Evolutionary conservation across 352 stramenopile genomes (phyloP).

Genomic region (Globisporangium uncinulatum): DNA sequence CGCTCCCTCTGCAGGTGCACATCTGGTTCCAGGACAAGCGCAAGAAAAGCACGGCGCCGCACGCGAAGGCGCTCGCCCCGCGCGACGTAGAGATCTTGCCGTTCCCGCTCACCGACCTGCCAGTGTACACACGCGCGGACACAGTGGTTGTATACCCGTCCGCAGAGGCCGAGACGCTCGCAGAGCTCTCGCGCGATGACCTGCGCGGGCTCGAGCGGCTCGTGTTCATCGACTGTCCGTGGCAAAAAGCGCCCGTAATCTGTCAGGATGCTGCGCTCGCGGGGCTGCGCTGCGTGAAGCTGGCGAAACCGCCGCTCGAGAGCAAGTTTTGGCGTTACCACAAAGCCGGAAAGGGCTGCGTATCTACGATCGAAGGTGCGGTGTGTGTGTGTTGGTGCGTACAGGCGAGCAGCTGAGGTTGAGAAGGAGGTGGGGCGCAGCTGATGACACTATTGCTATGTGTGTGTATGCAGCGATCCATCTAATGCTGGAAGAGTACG

Average conservation of each 20-base stretch:
- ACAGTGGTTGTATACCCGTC: constrained; percentile 81
- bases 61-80: constrained; percentile 74
- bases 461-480: constrained; percentile 54
- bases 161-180: constrained; percentile 57
- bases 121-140: constrained; percentile 47
- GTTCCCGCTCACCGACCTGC: constrained; percentile 30
- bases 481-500: constrained; percentile 77
- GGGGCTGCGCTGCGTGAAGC: constrained; percentile 67
- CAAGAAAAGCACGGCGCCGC: constrained; percentile 86
- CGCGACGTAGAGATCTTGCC: constrained; percentile 68
- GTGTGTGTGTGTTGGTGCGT: constrained; percentile 4
- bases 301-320: constrained; percentile 64
- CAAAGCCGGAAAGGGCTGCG: constrained; percentile 72
- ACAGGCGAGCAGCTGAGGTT: too few species aligned
- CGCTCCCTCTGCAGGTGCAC: constrained; percentile 70
- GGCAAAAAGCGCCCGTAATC: constrained; percentile 82
- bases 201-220: constrained; percentile 55
- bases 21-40: constrained; percentile 88
- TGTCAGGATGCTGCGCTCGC: constrained; percentile 46
- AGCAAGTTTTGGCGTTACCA: constrained; percentile 89
- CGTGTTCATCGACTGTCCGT: constrained; percentile 86
- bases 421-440: background rate
- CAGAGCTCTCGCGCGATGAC: constrained; percentile 47
- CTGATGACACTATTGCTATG: background rate
- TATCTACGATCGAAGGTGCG: constrained; percentile 89